Evolutionary conservation across 805 yeast genomes (phyloP).

Genomic region (Blastobotrys americana): DNA sequence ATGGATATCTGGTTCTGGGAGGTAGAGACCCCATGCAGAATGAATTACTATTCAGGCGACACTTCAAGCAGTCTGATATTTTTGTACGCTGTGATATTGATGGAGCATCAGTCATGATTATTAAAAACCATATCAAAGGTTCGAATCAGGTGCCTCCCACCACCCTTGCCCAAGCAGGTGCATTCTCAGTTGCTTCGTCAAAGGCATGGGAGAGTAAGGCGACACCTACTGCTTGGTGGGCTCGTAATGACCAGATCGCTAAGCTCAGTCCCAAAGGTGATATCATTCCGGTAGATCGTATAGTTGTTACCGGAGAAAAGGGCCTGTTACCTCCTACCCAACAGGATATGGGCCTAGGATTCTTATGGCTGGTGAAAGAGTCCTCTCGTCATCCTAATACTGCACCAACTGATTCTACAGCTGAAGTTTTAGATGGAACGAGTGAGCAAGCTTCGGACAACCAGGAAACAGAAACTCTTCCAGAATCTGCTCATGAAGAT

Average conservation of each 20-base stretch:
- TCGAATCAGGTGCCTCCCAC: constrained; percentile 62
- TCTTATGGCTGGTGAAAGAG: constrained; percentile 65
- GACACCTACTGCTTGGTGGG: constrained; percentile 79
- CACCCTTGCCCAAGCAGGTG: constrained; percentile 83
- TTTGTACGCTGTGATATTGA: constrained; percentile 69
- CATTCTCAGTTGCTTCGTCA: constrained; percentile 64
- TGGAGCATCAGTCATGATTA: constrained; percentile 66
- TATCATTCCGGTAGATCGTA: constrained; percentile 53
- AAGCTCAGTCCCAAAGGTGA: constrained; percentile 46
- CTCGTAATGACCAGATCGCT: constrained; percentile 59
- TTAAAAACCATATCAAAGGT: constrained; percentile 71
- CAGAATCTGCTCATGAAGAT: no score
- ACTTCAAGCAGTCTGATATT: constrained; percentile 65
- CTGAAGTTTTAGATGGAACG: neutral
- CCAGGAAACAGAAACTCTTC: constrained; percentile 22
- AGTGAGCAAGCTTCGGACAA: constrained; percentile 8
- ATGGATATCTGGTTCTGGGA: constrained; percentile 77
- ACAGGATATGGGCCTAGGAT: constrained; percentile 82
- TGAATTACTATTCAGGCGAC: constrained; percentile 72
- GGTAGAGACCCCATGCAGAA: constrained; percentile 78
- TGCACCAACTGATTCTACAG: neutral
- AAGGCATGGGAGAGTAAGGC: constrained; percentile 87
- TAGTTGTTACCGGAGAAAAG: constrained; percentile 47
- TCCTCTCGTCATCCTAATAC: constrained; percentile 20
- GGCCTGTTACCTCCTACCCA: constrained; percentile 64